Evolutionary conservation across 805 yeast species (phyloP).

Genomic region (Danielia oregonensis): DNA sequence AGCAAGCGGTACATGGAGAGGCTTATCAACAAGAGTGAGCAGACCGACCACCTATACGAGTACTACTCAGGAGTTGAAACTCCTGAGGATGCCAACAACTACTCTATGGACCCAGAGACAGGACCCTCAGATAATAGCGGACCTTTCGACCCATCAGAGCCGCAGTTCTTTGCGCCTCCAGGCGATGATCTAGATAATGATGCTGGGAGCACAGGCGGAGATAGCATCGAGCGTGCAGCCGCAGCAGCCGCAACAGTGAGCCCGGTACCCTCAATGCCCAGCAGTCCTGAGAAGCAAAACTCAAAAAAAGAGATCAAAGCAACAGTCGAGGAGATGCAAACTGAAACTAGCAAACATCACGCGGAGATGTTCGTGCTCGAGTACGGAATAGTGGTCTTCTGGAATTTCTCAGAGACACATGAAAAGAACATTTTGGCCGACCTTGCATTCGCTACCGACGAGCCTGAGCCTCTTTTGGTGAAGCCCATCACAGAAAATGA

Average conservation of each 20-base stretch:
- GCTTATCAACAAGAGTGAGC: slow-evolving; percentile 75
- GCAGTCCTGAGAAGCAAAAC: neutral
- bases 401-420: slow-evolving; percentile 92
- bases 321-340: slow-evolving; percentile 12
- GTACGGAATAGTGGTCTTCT: slow-evolving; percentile 96
- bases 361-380: slow-evolving; percentile 88
- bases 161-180: slow-evolving; percentile 72
- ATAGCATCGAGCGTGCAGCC: neutral
- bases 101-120: slow-evolving; percentile 43
- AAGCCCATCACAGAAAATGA: slow-evolving; percentile 83
- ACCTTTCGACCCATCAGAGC: slow-evolving; percentile 86
- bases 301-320: too few relatives aligned
- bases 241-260: neutral
- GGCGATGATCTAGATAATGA: slow-evolving; percentile 14
- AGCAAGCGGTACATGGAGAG: slow-evolving; percentile 62
- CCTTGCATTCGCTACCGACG: slow-evolving; percentile 61
- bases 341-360: slow-evolving; percentile 53
- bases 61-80: slow-evolving; percentile 80
- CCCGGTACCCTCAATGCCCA: neutral
- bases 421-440: slow-evolving; percentile 94
- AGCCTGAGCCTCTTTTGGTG: slow-evolving; percentile 48
- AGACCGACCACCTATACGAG: slow-evolving; percentile 87
- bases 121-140: slow-evolving; percentile 45
- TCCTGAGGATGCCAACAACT: slow-evolving; percentile 50
- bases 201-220: slow-evolving; percentile 9